Evolutionary conservation across 148 eudicot species (phyloP).

Genomic region (Fagopyrum esculentum): DNA sequence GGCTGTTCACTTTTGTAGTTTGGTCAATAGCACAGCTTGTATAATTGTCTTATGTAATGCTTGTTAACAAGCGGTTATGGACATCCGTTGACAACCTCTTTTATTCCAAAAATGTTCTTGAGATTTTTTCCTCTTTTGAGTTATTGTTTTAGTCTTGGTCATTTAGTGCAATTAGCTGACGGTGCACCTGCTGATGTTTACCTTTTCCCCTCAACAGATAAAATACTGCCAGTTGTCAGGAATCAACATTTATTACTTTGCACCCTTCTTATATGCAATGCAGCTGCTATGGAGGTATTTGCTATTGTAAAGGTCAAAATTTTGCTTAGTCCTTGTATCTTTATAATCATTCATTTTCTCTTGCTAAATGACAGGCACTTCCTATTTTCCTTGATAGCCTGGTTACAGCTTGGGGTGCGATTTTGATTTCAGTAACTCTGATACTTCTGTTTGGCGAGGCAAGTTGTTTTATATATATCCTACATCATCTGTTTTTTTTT

Average conservation of each 20-base stretch:
- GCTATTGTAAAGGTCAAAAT: background rate
- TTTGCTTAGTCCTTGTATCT: background rate
- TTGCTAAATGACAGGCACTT: conserved; percentile 57
- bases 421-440: conserved; percentile 78
- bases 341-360: background rate
- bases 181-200: conserved; percentile 12
- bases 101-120: background rate
- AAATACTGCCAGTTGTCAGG: conserved; percentile 81
- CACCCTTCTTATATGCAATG: conserved; percentile 96
- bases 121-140: no score
- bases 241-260: conserved; percentile 90
- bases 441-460: conserved; percentile 93
- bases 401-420: conserved; percentile 76
- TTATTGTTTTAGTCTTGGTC: background rate
- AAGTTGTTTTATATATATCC: conserved; percentile 13
- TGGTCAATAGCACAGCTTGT: background rate
- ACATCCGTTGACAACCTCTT: background rate
- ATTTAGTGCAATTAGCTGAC: background rate
- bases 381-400: conserved; percentile 88
- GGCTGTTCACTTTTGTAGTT: background rate
- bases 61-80: background rate
- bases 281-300: conserved; percentile 92
- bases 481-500: background rate
- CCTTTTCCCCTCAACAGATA: conserved; percentile 38
- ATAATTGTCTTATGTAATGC: background rate